Evolutionary conservation across 2,329 filamentous ascomycete species (phyloP).

Genomic region (Tolypocladium endophyticum): DNA sequence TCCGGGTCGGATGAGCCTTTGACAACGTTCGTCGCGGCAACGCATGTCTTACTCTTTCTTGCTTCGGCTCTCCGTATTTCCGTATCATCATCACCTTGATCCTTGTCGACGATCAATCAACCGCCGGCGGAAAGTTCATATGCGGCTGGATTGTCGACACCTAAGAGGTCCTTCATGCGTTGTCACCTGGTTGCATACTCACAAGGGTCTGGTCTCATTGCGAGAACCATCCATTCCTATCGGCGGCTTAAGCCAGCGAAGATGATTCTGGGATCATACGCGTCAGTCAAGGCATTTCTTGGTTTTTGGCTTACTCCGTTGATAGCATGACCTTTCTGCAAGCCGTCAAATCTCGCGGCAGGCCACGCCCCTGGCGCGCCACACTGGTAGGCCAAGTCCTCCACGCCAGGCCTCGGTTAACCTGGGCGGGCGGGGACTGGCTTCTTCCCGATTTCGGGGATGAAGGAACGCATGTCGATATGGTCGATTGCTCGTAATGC

Average conservation of each 20-base stretch:
- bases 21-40: not conserved
- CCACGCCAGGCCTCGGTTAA: not conserved
- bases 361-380: not conserved
- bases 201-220: not conserved
- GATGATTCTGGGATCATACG: not conserved
- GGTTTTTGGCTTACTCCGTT: not conserved
- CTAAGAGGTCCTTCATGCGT: not conserved
- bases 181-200: not conserved
- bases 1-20: not conserved
- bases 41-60: not conserved
- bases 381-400: not conserved
- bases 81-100: not conserved
- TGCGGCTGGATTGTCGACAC: not conserved
- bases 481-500: not conserved
- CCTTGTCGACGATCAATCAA: not conserved
- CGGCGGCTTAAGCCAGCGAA: not conserved
- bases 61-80: not conserved
- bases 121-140: not conserved
- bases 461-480: too few relatives aligned
- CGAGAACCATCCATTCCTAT: not conserved
- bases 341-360: not conserved
- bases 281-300: not conserved
- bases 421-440: not conserved
- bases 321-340: not conserved
- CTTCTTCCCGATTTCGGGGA: not conserved